phyloP scores from a whole-genome alignment of 2,329 filamentous ascomycete species.

The Calonectria henricotiae region DNA sequence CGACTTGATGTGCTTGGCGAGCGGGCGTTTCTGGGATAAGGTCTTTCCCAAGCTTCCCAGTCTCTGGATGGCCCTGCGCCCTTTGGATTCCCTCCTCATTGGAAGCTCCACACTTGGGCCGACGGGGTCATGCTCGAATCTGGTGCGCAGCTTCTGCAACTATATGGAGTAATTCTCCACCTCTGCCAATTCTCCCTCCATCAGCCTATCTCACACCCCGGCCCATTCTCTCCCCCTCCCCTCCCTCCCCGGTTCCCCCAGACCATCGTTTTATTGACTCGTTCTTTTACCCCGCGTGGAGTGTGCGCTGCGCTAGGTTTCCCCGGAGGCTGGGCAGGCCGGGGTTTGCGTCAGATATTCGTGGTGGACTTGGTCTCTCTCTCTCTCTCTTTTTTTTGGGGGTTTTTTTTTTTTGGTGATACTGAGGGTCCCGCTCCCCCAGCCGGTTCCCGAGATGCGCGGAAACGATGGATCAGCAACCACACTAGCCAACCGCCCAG shows the following conservation, averaged over 20 bases:
- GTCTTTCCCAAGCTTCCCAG: slow-evolving; percentile 21
- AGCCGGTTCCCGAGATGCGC: background rate
- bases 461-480: background rate
- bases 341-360: slow-evolving; percentile 17
- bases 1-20: background rate
- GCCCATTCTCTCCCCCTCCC: background rate
- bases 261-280: slow-evolving; percentile 23
- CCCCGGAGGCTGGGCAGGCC: slow-evolving; percentile 18
- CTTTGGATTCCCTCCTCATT: background rate
- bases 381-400: no score
- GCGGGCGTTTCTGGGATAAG: slow-evolving; percentile 24
- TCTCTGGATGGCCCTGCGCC: background rate
- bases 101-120: slow-evolving; percentile 21
- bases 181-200: slow-evolving; percentile 23
- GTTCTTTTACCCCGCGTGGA: slow-evolving; percentile 35
- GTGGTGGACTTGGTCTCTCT: background rate
- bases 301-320: slow-evolving; percentile 10
- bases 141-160: slow-evolving; percentile 12
- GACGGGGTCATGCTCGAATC: slow-evolving; percentile 21
- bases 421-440: background rate
- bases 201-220: slow-evolving; percentile 19
- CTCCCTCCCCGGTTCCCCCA: slow-evolving; percentile 29
- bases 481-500: background rate
- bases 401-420: background rate
- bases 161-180: slow-evolving; percentile 27